Conservation (phyloP, 352 stramenopile genomes). For the Aphanomyces cochlioides region DNA sequence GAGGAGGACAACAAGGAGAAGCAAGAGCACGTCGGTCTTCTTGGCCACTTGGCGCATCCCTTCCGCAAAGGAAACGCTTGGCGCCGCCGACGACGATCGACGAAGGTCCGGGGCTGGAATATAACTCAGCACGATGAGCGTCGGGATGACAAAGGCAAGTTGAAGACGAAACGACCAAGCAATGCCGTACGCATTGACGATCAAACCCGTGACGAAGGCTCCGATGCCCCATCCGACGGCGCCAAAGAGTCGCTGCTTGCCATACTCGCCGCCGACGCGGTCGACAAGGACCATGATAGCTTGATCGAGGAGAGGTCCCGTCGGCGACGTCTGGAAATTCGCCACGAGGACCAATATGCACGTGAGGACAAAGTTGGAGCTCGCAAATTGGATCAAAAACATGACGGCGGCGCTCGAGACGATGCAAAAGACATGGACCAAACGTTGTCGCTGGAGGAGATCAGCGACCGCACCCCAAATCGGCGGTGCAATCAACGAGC, state of each 20-base stretch:
- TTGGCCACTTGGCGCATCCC: neutral
- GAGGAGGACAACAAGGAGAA: constrained; percentile 66
- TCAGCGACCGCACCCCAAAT: constrained; percentile 65
- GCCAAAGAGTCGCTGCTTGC: constrained; percentile 71
- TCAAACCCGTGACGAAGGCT: constrained; percentile 59
- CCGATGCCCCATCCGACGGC: constrained; percentile 63
- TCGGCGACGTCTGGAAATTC: constrained; percentile 69
- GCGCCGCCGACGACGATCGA: neutral
- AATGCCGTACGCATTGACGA: constrained; percentile 58
- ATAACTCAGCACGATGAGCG: neutral
- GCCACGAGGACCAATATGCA: constrained; percentile 65
- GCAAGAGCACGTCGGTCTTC: constrained; percentile 52
- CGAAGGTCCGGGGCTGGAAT: constrained; percentile 2
- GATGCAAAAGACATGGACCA: constrained; percentile 59
- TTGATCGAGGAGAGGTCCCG: constrained; percentile 66
- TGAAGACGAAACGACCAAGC: constrained; percentile 70
- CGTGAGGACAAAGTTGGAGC: constrained; percentile 56
- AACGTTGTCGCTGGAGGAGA: constrained; percentile 57
- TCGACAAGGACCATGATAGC: constrained; percentile 58
- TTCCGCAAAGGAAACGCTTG: constrained; percentile 6
- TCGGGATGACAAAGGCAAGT: constrained; percentile 15
- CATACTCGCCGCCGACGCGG: constrained; percentile 61
- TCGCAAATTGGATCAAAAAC: constrained; percentile 63
- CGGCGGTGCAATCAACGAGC: constrained; percentile 58
- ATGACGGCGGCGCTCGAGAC: constrained; percentile 59